Evolutionary conservation across 2,329 filamentous ascomycete species (phyloP).

Genomic region (Aureobasidium mangrovei): DNA sequence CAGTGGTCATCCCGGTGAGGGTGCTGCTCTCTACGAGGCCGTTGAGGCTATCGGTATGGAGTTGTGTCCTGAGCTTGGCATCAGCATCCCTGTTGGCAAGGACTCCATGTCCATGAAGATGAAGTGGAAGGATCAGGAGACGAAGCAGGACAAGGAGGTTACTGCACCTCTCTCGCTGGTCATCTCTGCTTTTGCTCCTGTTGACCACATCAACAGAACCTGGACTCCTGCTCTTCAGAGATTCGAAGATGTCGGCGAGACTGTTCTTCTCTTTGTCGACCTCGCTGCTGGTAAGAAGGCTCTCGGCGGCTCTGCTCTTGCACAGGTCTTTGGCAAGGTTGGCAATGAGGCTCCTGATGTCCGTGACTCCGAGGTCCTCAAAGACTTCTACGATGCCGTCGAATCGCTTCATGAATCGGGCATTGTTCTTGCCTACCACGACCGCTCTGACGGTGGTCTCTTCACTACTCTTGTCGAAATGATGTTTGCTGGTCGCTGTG

Average conservation of each 20-base stretch:
- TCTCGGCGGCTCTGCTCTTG: slow-evolving; percentile 82
- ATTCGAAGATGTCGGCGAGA: slow-evolving; percentile 80
- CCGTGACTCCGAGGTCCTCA: slow-evolving; percentile 68
- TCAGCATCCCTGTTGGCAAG: slow-evolving; percentile 94
- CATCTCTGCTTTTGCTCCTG: slow-evolving; percentile 81
- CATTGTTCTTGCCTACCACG: slow-evolving; percentile 86
- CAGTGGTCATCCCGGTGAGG: slow-evolving; percentile 86
- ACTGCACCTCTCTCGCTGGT: slow-evolving; percentile 86
- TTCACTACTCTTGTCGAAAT: slow-evolving; percentile 89
- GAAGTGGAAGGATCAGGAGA: slow-evolving; percentile 70
- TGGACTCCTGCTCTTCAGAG: slow-evolving; percentile 88
- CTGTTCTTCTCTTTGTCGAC: slow-evolving; percentile 82
- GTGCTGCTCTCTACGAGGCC: slow-evolving; percentile 84
- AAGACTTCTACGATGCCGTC: slow-evolving; percentile 86
- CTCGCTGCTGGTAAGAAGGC: slow-evolving; percentile 72
- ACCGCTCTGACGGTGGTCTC: slow-evolving; percentile 85
- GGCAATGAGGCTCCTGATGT: slow-evolving; percentile 82
- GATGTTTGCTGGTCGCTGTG: slow-evolving; percentile 94
- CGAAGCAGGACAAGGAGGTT: slow-evolving; percentile 66
- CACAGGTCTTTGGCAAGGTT: slow-evolving; percentile 79
- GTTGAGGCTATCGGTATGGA: slow-evolving; percentile 90
- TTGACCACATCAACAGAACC: slow-evolving; percentile 72
- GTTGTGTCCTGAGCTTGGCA: slow-evolving; percentile 78
- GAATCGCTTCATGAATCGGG: slow-evolving; percentile 56
- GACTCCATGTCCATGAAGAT: slow-evolving; percentile 99